Evolutionary conservation across 345 rosid species (phyloP).

Genomic region (Triadica sebifera): DNA sequence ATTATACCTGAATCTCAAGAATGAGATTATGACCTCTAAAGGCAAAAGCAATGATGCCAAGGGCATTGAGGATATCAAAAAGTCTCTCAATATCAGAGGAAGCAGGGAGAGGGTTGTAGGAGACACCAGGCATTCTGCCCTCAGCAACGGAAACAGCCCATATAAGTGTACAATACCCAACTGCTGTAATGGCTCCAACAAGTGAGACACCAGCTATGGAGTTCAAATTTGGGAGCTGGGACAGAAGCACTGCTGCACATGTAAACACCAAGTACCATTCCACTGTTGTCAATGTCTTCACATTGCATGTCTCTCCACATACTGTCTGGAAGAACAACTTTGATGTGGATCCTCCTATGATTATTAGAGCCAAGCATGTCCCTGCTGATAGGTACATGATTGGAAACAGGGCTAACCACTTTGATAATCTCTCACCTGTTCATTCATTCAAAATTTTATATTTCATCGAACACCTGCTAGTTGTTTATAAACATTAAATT

Average conservation of each 20-base stretch:
- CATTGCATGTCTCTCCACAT: slow-evolving; percentile 22
- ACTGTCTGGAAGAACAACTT: slow-evolving; percentile 32
- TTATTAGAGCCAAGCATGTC: slow-evolving; percentile 34
- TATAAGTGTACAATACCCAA: slow-evolving; percentile 33
- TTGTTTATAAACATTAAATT: no score
- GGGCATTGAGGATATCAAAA: slow-evolving; percentile 27
- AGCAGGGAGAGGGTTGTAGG: slow-evolving; percentile 29
- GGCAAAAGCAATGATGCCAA: slow-evolving; percentile 46
- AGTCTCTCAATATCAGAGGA: slow-evolving; percentile 1
- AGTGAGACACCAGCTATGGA: slow-evolving; percentile 38
- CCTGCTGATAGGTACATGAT: slow-evolving; percentile 40
- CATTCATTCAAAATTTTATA: background rate
- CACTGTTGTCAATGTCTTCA: slow-evolving; percentile 20
- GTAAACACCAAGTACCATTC: slow-evolving; percentile 47
- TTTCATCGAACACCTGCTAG: no score
- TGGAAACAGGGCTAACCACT: slow-evolving; percentile 34
- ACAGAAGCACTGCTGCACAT: slow-evolving; percentile 30
- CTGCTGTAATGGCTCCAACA: slow-evolving; percentile 35
- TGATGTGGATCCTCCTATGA: slow-evolving; percentile 38
- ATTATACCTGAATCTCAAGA: slow-evolving; percentile 43
- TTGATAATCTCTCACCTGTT: slow-evolving; percentile 35
- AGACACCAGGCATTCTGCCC: slow-evolving; percentile 32
- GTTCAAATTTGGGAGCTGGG: slow-evolving; percentile 53
- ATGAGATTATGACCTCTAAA: slow-evolving; percentile 51
- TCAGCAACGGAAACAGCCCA: slow-evolving; percentile 37